phyloP scores from a whole-genome alignment of 805 yeast species.

The Schwanniomyces sp. region DNA sequence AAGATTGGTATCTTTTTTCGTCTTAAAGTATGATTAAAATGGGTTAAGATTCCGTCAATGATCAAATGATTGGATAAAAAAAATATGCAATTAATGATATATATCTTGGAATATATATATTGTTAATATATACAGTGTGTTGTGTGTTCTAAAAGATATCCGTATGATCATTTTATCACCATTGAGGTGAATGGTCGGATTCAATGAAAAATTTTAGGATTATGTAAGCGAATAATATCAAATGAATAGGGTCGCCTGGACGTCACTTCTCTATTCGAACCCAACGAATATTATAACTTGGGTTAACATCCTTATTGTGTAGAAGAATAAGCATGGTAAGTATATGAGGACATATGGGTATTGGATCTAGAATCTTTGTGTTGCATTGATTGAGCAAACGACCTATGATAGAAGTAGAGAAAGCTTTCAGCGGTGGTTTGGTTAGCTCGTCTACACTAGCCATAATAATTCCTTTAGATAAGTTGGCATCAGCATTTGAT shows the following conservation, averaged over 20 bases:
- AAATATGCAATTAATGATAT: not conserved
- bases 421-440: not conserved
- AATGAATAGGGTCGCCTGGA: not conserved
- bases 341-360: conserved; percentile 23
- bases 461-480: not conserved
- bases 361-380: conserved; percentile 9
- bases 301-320: conserved; percentile 2
- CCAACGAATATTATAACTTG: not conserved
- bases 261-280: not conserved
- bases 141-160: not conserved
- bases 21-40: not conserved
- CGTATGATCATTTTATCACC: not conserved
- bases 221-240: conserved; percentile 2
- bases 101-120: not conserved
- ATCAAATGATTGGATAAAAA: not conserved
- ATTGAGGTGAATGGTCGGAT: conserved; percentile 9
- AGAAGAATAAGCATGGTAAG: conserved; percentile 12
- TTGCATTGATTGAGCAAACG: not conserved
- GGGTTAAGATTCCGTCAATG: not conserved
- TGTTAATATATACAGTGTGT: not conserved
- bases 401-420: not conserved
- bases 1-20: not conserved
- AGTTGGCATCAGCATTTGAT: not conserved
- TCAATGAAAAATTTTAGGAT: conserved; percentile 9
- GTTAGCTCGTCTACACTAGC: not conserved